Evolutionary conservation across 2,329 filamentous ascomycete species (phyloP).

Genomic region (Fusarium ambrosium): DNA sequence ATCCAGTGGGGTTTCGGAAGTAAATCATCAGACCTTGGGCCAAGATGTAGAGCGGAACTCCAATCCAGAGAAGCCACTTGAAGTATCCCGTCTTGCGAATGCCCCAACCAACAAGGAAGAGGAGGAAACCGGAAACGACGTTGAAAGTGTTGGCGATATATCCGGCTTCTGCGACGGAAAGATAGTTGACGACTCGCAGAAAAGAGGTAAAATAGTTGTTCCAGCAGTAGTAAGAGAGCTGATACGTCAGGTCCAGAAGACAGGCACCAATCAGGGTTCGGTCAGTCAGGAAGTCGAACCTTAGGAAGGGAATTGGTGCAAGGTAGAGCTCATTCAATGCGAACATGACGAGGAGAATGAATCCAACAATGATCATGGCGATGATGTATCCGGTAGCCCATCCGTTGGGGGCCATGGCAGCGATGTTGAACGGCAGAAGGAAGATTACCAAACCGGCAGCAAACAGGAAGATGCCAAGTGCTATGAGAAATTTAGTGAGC

Average conservation of each 20-base stretch:
- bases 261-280: conserved; percentile 24
- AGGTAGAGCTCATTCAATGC: conserved; percentile 65
- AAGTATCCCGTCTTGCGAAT: conserved; percentile 13
- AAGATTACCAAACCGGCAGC: conserved; percentile 19
- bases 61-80: conserved; percentile 15
- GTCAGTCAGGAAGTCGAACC: conserved; percentile 19
- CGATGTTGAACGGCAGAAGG: conserved; percentile 29
- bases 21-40: conserved; percentile 13
- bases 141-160: conserved; percentile 13
- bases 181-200: conserved; percentile 9
- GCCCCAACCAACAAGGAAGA: conserved; percentile 7
- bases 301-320: conserved; percentile 22
- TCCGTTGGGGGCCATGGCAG: conserved; percentile 21
- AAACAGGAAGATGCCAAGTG: conserved; percentile 5
- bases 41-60: conserved; percentile 13
- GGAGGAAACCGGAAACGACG: conserved; percentile 4
- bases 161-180: conserved; percentile 4
- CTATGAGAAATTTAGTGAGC: not conserved
- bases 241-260: conserved; percentile 4
- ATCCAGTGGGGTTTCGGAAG: conserved; percentile 7
- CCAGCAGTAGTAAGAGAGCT: conserved; percentile 17
- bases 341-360: conserved; percentile 58
- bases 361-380: conserved; percentile 25
- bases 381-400: conserved; percentile 30
- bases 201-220: conserved; percentile 14